Percentiles rank a stretch among this genome's conserved stretches.
phyloP scores from a whole-genome alignment of 2,329 filamentous ascomycete genomes.

The Cylindrodendrum hubeiense region DNA sequence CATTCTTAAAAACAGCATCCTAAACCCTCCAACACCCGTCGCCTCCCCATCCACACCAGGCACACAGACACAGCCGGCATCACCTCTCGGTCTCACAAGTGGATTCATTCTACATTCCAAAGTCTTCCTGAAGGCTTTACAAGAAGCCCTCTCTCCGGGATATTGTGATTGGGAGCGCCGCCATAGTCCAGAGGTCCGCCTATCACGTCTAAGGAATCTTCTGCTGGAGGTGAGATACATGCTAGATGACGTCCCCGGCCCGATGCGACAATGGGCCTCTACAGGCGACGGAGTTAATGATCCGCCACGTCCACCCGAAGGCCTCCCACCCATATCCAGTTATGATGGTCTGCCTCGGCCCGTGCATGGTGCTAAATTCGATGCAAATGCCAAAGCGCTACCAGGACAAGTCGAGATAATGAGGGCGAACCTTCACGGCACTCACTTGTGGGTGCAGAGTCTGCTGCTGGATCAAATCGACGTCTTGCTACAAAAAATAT shows the following conservation, averaged over 20 bases:
- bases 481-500: slow-evolving; percentile 33
- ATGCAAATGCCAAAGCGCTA: slow-evolving; percentile 13
- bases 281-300: neutral
- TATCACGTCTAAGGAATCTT: slow-evolving; percentile 39
- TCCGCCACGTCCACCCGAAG: slow-evolving; percentile 8
- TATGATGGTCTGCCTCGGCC: neutral
- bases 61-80: neutral
- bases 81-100: slow-evolving; percentile 38
- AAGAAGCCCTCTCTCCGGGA: slow-evolving; percentile 30
- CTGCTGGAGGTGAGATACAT: slow-evolving; percentile 47
- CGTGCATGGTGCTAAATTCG: neutral
- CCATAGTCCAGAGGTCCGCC: slow-evolving; percentile 13
- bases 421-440: slow-evolving; percentile 51
- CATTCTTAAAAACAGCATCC: slow-evolving; percentile 40
- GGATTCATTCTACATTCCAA: slow-evolving; percentile 47
- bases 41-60: slow-evolving; percentile 10
- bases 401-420: slow-evolving; percentile 43
- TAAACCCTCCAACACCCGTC: slow-evolving; percentile 17
- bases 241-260: slow-evolving; percentile 43
- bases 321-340: neutral
- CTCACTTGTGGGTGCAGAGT: slow-evolving; percentile 54
- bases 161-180: slow-evolving; percentile 28
- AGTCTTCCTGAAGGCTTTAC: slow-evolving; percentile 40
- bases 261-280: slow-evolving; percentile 27
- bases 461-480: slow-evolving; percentile 51